Evolutionary conservation across 371 early-diverging fungal species (phyloP), one percentile per base, ranked within the genome.

Genomic region (Mortierella sp.): DNA sequence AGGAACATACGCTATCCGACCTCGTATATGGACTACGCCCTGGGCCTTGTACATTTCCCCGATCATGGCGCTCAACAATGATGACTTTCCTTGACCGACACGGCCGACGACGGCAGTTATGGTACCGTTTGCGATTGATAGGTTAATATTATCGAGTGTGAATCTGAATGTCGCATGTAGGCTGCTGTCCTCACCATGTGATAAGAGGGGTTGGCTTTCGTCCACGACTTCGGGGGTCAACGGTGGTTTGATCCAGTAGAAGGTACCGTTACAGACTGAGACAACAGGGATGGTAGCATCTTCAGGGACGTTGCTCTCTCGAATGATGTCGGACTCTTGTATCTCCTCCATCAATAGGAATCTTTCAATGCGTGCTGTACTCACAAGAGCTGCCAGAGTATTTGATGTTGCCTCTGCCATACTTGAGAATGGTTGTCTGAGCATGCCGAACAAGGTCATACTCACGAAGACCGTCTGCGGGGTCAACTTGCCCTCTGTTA

Each of bases 381-480:
- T 89, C 0, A 98, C 95, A 10, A 88, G 83, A 0, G 93, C 87
- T 66, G 94, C 94, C 19, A 96, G 84, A 3, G 87, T 65, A 1
- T 83, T 71, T 1, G 90, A 82, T 0, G 91, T 68, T 2, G 91
- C 83, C 70, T 78, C 83, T 1, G 93, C 90, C 18, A 92, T 81
- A 30, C 82, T 52, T 34, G 50, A 64, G n/a, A 68, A 79, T 8
- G 86, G 64, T 2, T 28, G 31, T 19, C 59, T 57, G 26, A 97
- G 84, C 70, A 97, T 84, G 67, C 93, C 92, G 84, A 98, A 96
- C n/a, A 97, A 84, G 1, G 96, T 85, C 69, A 98, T 86, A 28
- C 95, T 88, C 8, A 95, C 95, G 80, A 96, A 97, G 0, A 95
- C 93, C 53, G 87, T 81, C 47, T 87, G 86, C 9, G 91, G 86